Conservation (phyloP, 345 rosid species). For the Dipteronia sinensis region DNA sequence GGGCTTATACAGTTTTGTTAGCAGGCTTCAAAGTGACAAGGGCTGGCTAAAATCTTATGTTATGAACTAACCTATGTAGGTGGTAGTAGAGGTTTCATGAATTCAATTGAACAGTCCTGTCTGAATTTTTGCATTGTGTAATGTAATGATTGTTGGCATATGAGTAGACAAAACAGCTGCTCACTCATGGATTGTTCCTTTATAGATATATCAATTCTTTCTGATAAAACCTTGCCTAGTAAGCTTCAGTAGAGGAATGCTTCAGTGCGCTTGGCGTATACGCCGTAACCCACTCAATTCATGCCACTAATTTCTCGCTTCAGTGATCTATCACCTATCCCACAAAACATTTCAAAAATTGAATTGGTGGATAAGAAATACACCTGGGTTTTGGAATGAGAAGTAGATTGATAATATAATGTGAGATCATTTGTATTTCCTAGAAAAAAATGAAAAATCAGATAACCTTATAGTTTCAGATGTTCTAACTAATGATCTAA, state of each 20-base stretch:
- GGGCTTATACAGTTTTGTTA: slow-evolving; percentile 32
- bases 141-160: background rate
- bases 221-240: background rate
- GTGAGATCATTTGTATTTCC: background rate
- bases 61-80: slow-evolving; percentile 9
- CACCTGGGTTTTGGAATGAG: background rate
- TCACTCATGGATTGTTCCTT: background rate
- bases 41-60: slow-evolving; percentile 5
- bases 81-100: background rate
- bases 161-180: background rate
- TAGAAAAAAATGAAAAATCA: background rate
- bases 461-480: background rate
- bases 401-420: background rate
- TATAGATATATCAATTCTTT: background rate
- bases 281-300: too few relatives aligned
- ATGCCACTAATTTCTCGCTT: background rate
- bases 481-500: background rate
- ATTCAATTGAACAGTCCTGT: background rate
- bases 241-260: background rate
- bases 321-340: too few relatives aligned
- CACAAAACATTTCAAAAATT: background rate
- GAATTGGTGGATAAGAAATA: background rate
- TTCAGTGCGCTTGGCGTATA: too few relatives aligned
- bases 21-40: too few relatives aligned
- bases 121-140: background rate